These are phyloP conservation scores for Phytophthora fragariae DNA, from an alignment of 352 stramenopile species.

Conservation along the genomic window DNA sequence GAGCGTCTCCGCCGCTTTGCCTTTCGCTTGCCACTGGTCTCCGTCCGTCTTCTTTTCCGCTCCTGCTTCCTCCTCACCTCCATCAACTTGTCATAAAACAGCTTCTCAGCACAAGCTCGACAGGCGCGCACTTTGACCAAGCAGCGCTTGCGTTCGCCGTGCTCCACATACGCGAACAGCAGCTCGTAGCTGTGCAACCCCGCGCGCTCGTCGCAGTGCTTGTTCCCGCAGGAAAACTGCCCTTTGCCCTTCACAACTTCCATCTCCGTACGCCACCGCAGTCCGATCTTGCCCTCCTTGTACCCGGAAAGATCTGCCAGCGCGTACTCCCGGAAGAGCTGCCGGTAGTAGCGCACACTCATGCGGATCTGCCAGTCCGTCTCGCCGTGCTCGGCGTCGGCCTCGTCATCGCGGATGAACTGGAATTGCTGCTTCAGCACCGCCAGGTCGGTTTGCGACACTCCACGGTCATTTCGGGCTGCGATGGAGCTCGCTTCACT, in stretches of 20 bases:
- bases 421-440: constrained; percentile 67
- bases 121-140: constrained; percentile 87
- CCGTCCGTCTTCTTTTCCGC: constrained; percentile 19
- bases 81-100: constrained; percentile 74
- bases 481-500: constrained; percentile 24
- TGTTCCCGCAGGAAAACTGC: constrained; percentile 84
- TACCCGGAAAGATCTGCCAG: constrained; percentile 76
- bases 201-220: constrained; percentile 55
- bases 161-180: constrained; percentile 80
- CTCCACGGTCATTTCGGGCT: neutral
- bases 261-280: constrained; percentile 82
- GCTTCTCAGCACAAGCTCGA: constrained; percentile 60
- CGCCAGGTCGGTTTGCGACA: constrained; percentile 45
- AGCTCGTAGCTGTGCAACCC: constrained; percentile 81
- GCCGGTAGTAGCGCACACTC: constrained; percentile 85
- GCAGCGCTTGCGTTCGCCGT: constrained; percentile 67
- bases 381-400: constrained; percentile 51
- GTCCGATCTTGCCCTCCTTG: constrained; percentile 67
- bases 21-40: constrained; percentile 6
- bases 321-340: constrained; percentile 87
- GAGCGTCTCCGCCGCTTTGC: constrained; percentile 20
- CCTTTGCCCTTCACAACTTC: constrained; percentile 84
- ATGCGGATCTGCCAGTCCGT: constrained; percentile 83
- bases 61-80: constrained; percentile 33
- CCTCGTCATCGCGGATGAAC: constrained; percentile 82